A percentile compares a stretch with the other conserved stretches of the same genome.
Evolutionary conservation across 768 basidiomycete species (phyloP).

Genomic region (Mycena chlorophos): DNA sequence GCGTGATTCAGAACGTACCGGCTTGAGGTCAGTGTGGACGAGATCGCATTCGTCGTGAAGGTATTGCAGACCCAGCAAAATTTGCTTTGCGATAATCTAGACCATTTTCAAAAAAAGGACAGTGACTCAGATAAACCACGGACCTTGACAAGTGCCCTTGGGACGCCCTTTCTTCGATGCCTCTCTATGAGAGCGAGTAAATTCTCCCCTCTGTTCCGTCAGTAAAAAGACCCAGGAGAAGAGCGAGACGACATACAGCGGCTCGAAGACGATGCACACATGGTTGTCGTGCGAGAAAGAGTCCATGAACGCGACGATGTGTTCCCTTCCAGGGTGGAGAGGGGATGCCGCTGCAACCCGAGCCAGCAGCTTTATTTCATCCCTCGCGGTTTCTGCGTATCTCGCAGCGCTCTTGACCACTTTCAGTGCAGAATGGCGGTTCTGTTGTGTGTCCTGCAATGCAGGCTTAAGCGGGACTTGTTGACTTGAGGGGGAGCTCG

Average conservation of each 20-base stretch:
- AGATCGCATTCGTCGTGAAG: slow-evolving; percentile 91
- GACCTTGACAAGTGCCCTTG: slow-evolving; percentile 73
- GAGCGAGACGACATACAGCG: too few species aligned
- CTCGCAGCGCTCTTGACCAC: slow-evolving; percentile 93
- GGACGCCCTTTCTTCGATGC: slow-evolving; percentile 82
- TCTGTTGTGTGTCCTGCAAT: too few species aligned
- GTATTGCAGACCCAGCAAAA: slow-evolving; percentile 87
- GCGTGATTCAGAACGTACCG: slow-evolving; percentile 59
- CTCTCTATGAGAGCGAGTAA: slow-evolving; percentile 72
- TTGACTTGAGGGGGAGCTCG: too few species aligned
- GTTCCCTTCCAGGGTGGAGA: slow-evolving; percentile 73
- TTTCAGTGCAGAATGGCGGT: slow-evolving; percentile 86
- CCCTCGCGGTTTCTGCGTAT: slow-evolving; percentile 94
- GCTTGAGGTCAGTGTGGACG: slow-evolving; percentile 93
- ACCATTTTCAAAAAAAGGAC: not conserved
- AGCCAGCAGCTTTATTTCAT: slow-evolving; percentile 91
- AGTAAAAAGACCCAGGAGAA: too few species aligned
- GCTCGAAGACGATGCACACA: slow-evolving; percentile 90
- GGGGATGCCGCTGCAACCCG: slow-evolving; percentile 71
- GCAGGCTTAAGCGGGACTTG: too few species aligned
- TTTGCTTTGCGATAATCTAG: slow-evolving; percentile 71
- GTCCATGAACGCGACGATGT: slow-evolving; percentile 89
- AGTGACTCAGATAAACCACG: not conserved
- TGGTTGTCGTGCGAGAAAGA: slow-evolving; percentile 77
- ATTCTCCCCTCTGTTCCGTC: too few species aligned